Evolutionary conservation across 768 basidiomycete genomes (phyloP).

Genomic region (Leccinum barrowsii): DNA sequence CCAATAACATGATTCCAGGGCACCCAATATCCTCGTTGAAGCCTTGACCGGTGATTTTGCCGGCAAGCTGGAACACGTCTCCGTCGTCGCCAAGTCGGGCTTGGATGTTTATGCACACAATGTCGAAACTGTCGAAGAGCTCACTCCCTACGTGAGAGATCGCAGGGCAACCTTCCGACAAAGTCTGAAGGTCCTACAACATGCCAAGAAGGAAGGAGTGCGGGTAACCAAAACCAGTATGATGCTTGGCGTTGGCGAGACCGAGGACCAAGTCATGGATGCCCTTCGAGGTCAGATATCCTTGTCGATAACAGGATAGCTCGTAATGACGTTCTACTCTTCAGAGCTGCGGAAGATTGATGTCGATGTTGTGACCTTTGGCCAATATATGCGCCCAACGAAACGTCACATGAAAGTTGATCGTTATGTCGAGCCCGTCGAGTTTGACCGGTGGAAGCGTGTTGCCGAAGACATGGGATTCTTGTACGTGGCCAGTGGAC

Average conservation of each 20-base stretch:
- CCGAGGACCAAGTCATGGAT: slow-evolving; percentile 73
- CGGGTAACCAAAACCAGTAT: slow-evolving; percentile 95
- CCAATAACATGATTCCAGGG: slow-evolving; percentile 45
- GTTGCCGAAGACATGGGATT: slow-evolving; percentile 93
- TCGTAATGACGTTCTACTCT: not conserved
- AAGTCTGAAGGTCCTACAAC: slow-evolving; percentile 75
- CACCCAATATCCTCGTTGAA: slow-evolving; percentile 93
- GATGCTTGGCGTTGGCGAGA: slow-evolving; percentile 97
- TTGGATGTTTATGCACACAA: slow-evolving; percentile 99
- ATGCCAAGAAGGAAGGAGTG: slow-evolving; percentile 80
- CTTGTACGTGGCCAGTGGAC: slow-evolving; percentile 95
- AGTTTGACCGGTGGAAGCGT: slow-evolving; percentile 89
- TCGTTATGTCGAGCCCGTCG: slow-evolving; percentile 89
- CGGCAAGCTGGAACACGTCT: slow-evolving; percentile 71
- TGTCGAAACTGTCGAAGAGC: slow-evolving; percentile 89
- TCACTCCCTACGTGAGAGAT: slow-evolving; percentile 95
- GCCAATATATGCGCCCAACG: slow-evolving; percentile 99
- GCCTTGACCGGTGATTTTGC: slow-evolving; percentile 94
- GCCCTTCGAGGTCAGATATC: slow-evolving; percentile 69
- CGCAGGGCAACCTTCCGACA: slow-evolving; percentile 88
- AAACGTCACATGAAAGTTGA: slow-evolving; percentile 99
- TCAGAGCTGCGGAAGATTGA: slow-evolving; percentile 82
- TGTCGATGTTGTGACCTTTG: slow-evolving; percentile 98
- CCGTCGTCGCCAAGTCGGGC: slow-evolving; percentile 84
- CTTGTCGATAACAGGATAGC: not conserved